Evolutionary conservation across 2,329 filamentous ascomycete genomes (phyloP), one percentile per base, ranked within the genome.

Genomic region (Sphaerulina vaccinii): DNA sequence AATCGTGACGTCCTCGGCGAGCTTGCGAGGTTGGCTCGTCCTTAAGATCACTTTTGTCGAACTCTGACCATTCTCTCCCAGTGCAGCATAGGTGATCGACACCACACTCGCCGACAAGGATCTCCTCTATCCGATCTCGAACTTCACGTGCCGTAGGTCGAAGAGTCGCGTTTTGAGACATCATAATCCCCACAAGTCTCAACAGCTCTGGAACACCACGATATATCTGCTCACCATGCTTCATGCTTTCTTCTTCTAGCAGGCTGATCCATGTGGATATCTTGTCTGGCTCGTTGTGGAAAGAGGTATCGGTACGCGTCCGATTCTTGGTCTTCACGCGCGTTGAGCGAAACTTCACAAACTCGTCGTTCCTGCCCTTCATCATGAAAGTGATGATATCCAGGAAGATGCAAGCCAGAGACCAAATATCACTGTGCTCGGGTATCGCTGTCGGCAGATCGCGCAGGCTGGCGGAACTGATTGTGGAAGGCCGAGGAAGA

Each of bases 331-430:
- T 49, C 22, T 69, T 79, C 64, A 83, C 84, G 65, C 86, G 82
- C 4, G 61, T 57, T 1, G 81, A 78, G 5, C 87, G 83, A 65
- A 88, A 83, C 19, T 81, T 77, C 27, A 81, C 75, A 63, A 90
- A 89, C 21, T 84, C 79, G 43, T 80, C 78, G 1, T 81, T 77
- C 47, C 83, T 81, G 59, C 84, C 83, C 66, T 88, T 87, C 54
- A 89, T 69, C 51, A 87, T 73, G 62, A 87, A 83, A 18, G 83
- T 83, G 16, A 90, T 65, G 23, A 90, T 78, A 57, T 91, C 87
- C 13, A 90, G 73, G 54, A 86, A 86, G 45, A 90, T 77, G 66
- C 86, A 87, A 8, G 82, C 87, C 1, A 90, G 74, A 2, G 85
- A 87, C 70, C 87, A 91, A 16, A 90, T 74, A 65, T 90, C 87